Conservation (phyloP, 805 yeast species). For the Pichia manshurica region DNA sequence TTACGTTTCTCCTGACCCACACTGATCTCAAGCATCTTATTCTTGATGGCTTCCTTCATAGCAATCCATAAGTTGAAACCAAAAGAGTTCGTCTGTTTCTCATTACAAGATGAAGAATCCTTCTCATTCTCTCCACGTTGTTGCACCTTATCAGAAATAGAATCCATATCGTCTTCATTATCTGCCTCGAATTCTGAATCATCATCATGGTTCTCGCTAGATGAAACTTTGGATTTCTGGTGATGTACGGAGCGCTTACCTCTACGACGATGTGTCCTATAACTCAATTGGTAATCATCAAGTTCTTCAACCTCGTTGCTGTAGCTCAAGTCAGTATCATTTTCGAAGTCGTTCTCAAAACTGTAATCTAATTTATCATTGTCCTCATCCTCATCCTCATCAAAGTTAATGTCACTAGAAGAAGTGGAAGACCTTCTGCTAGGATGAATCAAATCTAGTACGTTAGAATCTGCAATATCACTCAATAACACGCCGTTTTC, state of each 20-base stretch:
- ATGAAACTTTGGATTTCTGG: neutral
- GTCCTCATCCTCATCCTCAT: slow-evolving; percentile 5
- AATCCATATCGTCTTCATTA: slow-evolving; percentile 10
- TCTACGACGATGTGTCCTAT: neutral
- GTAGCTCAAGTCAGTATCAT: neutral
- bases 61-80: slow-evolving; percentile 28
- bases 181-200: slow-evolving; percentile 11
- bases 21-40: slow-evolving; percentile 14
- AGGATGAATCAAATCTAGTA: slow-evolving; percentile 30
- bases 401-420: slow-evolving; percentile 8
- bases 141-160: neutral
- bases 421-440: slow-evolving; percentile 10
- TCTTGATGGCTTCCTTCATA: slow-evolving; percentile 26
- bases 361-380: neutral
- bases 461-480: slow-evolving; percentile 38
- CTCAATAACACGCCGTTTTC: slow-evolving; percentile 42
- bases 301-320: neutral
- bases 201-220: neutral
- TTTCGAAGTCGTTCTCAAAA: neutral
- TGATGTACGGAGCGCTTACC: neutral
- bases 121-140: slow-evolving; percentile 6
- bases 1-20: neutral
- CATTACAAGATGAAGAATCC: neutral
- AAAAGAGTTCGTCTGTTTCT: slow-evolving; percentile 16
- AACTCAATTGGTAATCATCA: slow-evolving; percentile 1